A percentile compares a stretch with the other conserved stretches of the same genome.
Evolutionary conservation across 2,329 filamentous ascomycete species (phyloP).

Genomic region (Moelleriella libera): DNA sequence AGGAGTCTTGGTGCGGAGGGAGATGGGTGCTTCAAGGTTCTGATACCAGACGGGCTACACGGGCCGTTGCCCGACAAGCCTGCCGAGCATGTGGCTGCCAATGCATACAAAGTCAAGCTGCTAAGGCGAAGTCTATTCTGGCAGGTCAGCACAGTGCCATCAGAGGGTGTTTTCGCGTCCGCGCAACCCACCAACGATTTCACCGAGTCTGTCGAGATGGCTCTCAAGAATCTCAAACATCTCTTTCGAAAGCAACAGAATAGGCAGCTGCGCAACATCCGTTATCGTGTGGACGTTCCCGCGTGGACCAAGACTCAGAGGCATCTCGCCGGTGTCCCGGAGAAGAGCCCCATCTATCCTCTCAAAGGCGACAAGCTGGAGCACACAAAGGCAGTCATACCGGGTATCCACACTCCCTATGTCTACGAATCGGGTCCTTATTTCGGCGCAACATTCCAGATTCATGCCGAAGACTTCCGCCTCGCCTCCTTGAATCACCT

Average conservation of each 20-base stretch:
- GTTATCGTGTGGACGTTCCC: slow-evolving; percentile 23
- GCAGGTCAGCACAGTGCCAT: slow-evolving; percentile 19
- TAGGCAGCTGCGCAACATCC: slow-evolving; percentile 20
- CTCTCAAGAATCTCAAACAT: slow-evolving; percentile 17
- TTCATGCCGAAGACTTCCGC: slow-evolving; percentile 25
- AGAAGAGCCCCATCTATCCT: slow-evolving; percentile 21
- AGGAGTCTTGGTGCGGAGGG: slow-evolving; percentile 14
- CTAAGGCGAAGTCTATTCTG: slow-evolving; percentile 20
- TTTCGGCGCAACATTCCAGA: slow-evolving; percentile 24
- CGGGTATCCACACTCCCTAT: slow-evolving; percentile 25
- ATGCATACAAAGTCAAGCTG: slow-evolving; percentile 20
- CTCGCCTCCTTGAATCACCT: slow-evolving; percentile 23
- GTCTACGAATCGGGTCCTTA: slow-evolving; percentile 23
- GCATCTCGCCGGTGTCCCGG: slow-evolving; percentile 19
- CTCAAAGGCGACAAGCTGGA: slow-evolving; percentile 22
- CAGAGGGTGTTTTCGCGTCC: slow-evolving; percentile 16
- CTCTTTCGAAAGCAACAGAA: slow-evolving; percentile 21
- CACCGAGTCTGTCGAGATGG: slow-evolving; percentile 11
- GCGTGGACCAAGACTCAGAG: slow-evolving; percentile 22
- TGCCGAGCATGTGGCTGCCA: slow-evolving; percentile 15
- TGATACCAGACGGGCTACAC: slow-evolving; percentile 16
- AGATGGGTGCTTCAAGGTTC: slow-evolving; percentile 24
- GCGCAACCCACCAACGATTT: slow-evolving; percentile 10
- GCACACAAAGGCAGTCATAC: slow-evolving; percentile 21
- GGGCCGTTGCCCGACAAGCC: slow-evolving; percentile 17